A percentile compares a stretch with the other conserved stretches of the same genome.
phyloP scores from a whole-genome alignment of 306 rosid genomes.

The Ceratonia siliqua region DNA sequence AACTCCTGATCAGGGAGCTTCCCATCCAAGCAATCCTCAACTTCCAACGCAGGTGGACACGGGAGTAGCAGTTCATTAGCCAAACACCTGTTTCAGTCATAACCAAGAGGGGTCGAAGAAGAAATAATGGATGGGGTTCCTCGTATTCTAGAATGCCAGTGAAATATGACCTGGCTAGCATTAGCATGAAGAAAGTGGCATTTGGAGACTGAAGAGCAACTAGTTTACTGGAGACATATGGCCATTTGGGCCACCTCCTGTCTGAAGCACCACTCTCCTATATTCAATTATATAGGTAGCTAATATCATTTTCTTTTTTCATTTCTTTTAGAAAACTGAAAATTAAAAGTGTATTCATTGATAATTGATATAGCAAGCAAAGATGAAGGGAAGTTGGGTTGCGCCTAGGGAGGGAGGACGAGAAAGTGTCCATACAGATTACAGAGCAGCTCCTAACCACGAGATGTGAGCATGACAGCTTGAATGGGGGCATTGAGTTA shows the following conservation, averaged over 20 bases:
- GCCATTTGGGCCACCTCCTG: constrained; percentile 37
- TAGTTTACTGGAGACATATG: constrained; percentile 39
- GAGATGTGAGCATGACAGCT: constrained; percentile 55
- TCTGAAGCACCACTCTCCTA: constrained; percentile 48
- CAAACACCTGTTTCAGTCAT: constrained; percentile 41
- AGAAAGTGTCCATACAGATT: background rate
- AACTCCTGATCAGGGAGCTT: constrained; percentile 55
- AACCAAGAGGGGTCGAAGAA: constrained; percentile 47
- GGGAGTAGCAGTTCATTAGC: constrained; percentile 55
- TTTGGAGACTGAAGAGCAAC: constrained; percentile 33
- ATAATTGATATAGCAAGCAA: too few species aligned
- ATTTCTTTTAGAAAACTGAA: background rate
- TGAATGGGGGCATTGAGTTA: constrained; percentile 54
- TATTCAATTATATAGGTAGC: background rate
- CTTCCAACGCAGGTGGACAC: constrained; percentile 52
- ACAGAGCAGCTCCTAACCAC: constrained; percentile 45
- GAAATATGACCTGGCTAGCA: constrained; percentile 51
- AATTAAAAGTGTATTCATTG: background rate
- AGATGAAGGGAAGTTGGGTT: too few species aligned
- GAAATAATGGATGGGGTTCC: constrained; percentile 48
- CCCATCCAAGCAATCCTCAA: constrained; percentile 56
- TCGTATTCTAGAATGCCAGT: constrained; percentile 50
- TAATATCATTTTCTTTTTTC: background rate
- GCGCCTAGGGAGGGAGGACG: too few species aligned
- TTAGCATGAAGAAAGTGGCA: constrained; percentile 47